These are phyloP conservation scores for Straminergon stramineum DNA, from an alignment of 225 moss, liverwort and hornwort species.

Conservation along the genomic window DNA sequence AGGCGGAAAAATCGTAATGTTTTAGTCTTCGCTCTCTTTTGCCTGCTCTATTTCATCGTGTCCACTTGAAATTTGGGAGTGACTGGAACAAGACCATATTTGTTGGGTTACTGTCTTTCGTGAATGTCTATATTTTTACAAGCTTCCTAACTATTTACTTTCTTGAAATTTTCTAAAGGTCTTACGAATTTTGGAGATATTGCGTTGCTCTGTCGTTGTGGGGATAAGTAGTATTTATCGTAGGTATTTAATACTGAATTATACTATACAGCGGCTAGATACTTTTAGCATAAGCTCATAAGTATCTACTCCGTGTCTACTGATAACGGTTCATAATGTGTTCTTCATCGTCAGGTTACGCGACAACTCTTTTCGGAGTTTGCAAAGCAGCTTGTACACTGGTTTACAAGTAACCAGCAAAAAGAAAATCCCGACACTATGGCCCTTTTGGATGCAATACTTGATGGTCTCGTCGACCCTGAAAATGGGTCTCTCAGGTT, in stretches of 20 bases:
- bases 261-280: background rate
- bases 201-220: background rate
- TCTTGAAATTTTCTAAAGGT: background rate
- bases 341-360: slow-evolving; percentile 47
- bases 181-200: background rate
- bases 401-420: slow-evolving; percentile 91
- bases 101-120: background rate
- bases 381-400: slow-evolving; percentile 80
- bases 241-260: background rate
- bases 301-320: background rate
- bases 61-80: background rate
- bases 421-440: slow-evolving; percentile 92
- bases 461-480: slow-evolving; percentile 82
- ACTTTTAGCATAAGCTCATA: background rate
- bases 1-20: background rate
- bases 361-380: slow-evolving; percentile 84
- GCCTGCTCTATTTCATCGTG: background rate
- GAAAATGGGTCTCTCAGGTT: slow-evolving; percentile 93
- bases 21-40: background rate
- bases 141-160: background rate
- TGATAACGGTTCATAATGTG: background rate
- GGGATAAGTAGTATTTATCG: background rate
- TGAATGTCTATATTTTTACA: background rate
- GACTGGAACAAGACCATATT: background rate
- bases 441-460: slow-evolving; percentile 84